These are phyloP conservation scores for Amaranthus hypochondriacus DNA, from an alignment of 148 eudicot genomes.

Conservation along the genomic window DNA sequence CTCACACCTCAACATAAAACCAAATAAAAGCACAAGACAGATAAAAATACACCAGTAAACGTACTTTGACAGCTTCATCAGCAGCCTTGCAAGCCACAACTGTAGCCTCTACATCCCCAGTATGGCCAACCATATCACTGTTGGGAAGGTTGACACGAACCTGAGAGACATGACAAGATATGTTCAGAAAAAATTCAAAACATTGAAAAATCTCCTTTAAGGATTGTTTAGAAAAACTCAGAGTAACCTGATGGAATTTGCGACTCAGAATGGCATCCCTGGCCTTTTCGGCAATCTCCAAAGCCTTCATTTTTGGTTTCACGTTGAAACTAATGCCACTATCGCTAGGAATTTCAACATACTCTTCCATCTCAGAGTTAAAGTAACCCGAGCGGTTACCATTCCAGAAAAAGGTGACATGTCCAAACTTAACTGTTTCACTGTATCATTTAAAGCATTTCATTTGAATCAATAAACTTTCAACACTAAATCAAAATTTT, in stretches of 20 bases:
- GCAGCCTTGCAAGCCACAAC: constrained; percentile 88
- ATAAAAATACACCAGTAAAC: background rate
- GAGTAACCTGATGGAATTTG: constrained; percentile 74
- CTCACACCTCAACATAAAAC: no score
- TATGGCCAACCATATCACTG: constrained; percentile 95
- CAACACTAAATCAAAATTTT: no score
- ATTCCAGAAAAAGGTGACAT: constrained; percentile 94
- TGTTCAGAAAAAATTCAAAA: no score
- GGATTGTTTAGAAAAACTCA: background rate
- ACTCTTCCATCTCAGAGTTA: constrained; percentile 77
- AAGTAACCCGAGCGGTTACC: constrained; percentile 90
- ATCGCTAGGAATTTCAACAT: constrained; percentile 92
- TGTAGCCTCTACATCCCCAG: constrained; percentile 86
- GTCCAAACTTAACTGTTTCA: constrained; percentile 97
- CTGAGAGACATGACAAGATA: constrained; percentile 26
- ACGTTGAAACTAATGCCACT: constrained; percentile 78
- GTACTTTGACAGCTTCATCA: constrained; percentile 93
- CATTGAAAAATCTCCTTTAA: background rate
- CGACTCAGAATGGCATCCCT: constrained; percentile 87
- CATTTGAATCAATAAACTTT: background rate
- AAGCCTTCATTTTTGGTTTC: constrained; percentile 84
- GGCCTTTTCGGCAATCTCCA: constrained; percentile 85
- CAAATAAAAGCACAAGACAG: background rate
- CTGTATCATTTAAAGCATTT: constrained; percentile 26
- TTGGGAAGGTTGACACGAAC: constrained; percentile 94